Base-by-base conservation (phyloP, 192 early-diverging fungal species). In the Coemansia sp. region DNA sequence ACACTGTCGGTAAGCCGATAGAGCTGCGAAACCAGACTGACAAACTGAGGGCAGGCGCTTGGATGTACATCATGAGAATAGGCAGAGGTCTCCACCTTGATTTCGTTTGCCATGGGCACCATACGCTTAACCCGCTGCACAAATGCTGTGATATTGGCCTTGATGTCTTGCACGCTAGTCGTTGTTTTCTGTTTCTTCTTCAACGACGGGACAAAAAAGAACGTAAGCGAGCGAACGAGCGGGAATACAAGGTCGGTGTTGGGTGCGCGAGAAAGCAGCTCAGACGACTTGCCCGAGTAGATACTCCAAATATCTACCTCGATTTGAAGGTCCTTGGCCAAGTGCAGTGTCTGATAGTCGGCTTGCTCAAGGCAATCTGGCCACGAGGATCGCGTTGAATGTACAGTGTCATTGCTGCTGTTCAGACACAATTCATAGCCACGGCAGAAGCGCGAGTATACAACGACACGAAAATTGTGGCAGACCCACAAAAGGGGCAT, bases 401-500 rank as follows among this genome's bases (percentile, higher is more conserved):
- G 3, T 34, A 60, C 33, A 34, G 13, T 18, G 3, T 8, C 33
- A 31, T n/a, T 36, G 31, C 24, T 16, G 38, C 61, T 18, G n/a
- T 24, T 9, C 20, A 62, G 61, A 24, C 36, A 3, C 36, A 62
- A 16, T 20, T 41, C 61, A 40, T 62, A 13, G 38, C 12, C 9
- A 11, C 36, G 34, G 38, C 61, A 24, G 40, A 62, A 62, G 61
- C 38, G 61, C 38, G 61, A 62, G 36, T 62, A 62, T 9, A 41
- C 61, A 41, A 27, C 22, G 2, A 11, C 36, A 38, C 61, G 61
- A 10, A 62, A 62, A 20, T 41, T 62, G 61, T 10, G 61, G 20
- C 61, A 62, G 38, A 62, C 61, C 61, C 38, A 41, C 61, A 62
- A 20, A 36, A 62, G 38, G 8, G 61, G 61, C 20, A 62, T 38